Conservation (phyloP, 331 rosid species). For the Spiraea crenata region DNA sequence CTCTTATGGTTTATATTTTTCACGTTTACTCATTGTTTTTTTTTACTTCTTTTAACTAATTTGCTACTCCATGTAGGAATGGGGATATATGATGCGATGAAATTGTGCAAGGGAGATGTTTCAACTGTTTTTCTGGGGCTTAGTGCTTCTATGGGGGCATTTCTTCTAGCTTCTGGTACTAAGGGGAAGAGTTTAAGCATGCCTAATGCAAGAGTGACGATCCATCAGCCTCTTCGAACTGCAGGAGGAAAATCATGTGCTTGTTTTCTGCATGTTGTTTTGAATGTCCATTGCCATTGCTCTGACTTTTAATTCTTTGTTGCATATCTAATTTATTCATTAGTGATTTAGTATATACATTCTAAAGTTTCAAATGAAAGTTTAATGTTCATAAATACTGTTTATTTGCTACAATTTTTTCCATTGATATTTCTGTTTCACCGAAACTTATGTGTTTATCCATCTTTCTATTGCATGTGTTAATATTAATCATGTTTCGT, state of each 20-base stretch:
- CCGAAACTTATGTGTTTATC: background rate
- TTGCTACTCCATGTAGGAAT: slow-evolving; percentile 52
- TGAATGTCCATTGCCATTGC: background rate
- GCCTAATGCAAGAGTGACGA: slow-evolving; percentile 96
- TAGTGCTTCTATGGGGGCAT: slow-evolving; percentile 98
- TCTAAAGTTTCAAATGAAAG: no score
- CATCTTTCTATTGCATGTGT: background rate
- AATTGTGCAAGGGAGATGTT: slow-evolving; percentile 89
- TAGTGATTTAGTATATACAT: background rate
- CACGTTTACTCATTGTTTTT: slow-evolving; percentile 1
- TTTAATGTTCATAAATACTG: background rate
- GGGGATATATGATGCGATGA: slow-evolving; percentile 99
- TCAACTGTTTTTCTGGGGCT: slow-evolving; percentile 92
- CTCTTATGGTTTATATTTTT: background rate
- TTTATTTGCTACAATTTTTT: background rate
- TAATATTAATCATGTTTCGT: background rate
- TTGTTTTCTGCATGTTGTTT: background rate
- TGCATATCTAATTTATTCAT: slow-evolving; percentile 1
- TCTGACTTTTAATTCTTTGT: background rate
- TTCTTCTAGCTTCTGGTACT: slow-evolving; percentile 85
- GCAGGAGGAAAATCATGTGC: slow-evolving; percentile 71
- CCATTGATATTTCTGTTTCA: background rate
- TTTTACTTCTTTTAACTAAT: slow-evolving; percentile 19
- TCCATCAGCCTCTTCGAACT: slow-evolving; percentile 88
- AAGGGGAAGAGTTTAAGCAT: slow-evolving; percentile 96